Conservation (phyloP, 108 stramenopile species). For the Seminavis robusta region DNA sequence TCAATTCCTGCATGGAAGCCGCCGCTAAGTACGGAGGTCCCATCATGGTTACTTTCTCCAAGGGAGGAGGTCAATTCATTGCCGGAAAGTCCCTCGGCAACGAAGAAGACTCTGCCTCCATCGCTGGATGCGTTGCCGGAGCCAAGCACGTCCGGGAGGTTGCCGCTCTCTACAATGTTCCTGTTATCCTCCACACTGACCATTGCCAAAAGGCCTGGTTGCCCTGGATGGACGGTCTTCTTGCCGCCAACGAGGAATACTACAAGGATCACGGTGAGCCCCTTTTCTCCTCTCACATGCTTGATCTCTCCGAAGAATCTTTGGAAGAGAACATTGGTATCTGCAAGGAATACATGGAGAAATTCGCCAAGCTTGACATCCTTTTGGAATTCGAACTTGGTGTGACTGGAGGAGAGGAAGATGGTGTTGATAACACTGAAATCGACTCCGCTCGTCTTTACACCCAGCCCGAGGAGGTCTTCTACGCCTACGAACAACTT, state of each 20-base stretch:
- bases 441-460: constrained; percentile 90
- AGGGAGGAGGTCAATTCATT: constrained; percentile 94
- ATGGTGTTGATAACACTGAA: constrained; percentile 94
- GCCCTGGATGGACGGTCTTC: constrained; percentile 96
- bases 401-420: constrained; percentile 96
- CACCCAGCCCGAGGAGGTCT: constrained; percentile 96
- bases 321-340: constrained; percentile 96
- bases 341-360: constrained; percentile 93
- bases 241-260: constrained; percentile 88
- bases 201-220: constrained; percentile 95
- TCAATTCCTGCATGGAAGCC: constrained; percentile 95
- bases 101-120: constrained; percentile 79
- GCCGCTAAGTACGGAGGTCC: constrained; percentile 89
- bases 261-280: constrained; percentile 82
- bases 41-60: constrained; percentile 91
- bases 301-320: constrained; percentile 95
- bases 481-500: constrained; percentile 84
- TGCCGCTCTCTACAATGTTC: constrained; percentile 91
- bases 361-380: constrained; percentile 83
- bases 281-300: constrained; percentile 96
- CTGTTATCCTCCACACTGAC: constrained; percentile 94
- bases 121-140: constrained; percentile 87
- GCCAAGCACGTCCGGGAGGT: constrained; percentile 95
- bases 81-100: constrained; percentile 90
- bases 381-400: constrained; percentile 97